Percentiles rank a stretch among this genome's conserved stretches.
These are phyloP conservation scores for Chrysosporium queenslandicum DNA, from an alignment of 2,329 filamentous ascomycete species.

Conservation along the genomic window DNA sequence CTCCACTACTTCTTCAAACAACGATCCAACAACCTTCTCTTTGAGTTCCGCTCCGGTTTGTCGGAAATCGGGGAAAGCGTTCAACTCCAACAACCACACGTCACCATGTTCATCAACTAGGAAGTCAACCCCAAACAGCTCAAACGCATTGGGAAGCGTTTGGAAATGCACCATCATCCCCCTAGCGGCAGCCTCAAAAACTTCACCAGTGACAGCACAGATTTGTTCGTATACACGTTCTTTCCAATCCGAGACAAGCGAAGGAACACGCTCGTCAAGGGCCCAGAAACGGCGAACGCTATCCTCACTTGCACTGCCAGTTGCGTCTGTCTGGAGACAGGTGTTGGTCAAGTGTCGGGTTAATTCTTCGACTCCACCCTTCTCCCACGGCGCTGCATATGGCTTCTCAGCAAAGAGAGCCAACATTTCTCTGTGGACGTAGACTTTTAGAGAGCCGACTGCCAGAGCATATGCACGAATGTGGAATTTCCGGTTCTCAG, in stretches of 20 bases:
- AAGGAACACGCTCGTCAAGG: conserved; percentile 39
- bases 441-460: conserved; percentile 65
- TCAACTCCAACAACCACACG: conserved; percentile 78
- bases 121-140: conserved; percentile 87
- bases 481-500: conserved; percentile 76
- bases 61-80: conserved; percentile 91
- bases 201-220: conserved; percentile 58
- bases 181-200: conserved; percentile 77
- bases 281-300: conserved; percentile 68
- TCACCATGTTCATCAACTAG: conserved; percentile 57
- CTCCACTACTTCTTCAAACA: conserved; percentile 67
- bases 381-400: conserved; percentile 54
- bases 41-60: conserved; percentile 73
- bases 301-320: conserved; percentile 41
- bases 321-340: conserved; percentile 61
- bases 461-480: conserved; percentile 85
- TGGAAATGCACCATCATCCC: conserved; percentile 88
- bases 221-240: conserved; percentile 63
- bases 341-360: conserved; percentile 86
- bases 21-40: conserved; percentile 55
- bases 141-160: conserved; percentile 75
- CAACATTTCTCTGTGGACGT: conserved; percentile 84
- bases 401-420: conserved; percentile 74
- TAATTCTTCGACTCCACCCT: conserved; percentile 44
- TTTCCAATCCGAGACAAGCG: conserved; percentile 39